Base-by-base conservation (phyloP, 2,329 filamentous ascomycete genomes). In the Metarhizium anisopliae region DNA sequence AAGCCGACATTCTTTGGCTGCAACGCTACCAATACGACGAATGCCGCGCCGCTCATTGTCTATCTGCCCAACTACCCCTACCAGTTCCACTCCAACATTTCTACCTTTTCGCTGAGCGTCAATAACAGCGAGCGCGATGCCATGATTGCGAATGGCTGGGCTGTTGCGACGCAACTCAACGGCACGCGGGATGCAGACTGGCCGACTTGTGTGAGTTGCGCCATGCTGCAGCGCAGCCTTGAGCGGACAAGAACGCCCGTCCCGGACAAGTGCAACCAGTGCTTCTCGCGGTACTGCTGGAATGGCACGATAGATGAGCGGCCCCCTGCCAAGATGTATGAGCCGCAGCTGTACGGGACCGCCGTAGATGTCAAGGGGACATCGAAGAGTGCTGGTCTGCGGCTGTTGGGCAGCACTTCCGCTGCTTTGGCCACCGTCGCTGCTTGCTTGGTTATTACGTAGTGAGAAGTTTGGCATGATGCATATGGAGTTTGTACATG, bases 231-330 rank as follows among this genome's bases (percentile, higher is more conserved):
- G 54, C 82, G 93, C 58, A 90, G 86, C 61, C 81, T 94, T 61
- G 77, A 83, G 59, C 81, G 90, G 52, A 92, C 89, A 0, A 76
- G 78, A 20, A 87, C 86, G 0, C 60, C 73, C 0, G 77, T 92
- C 1, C 92, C 93, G 0, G 76, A 80, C 0, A 82, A 81, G 8
- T 99, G 94, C 74, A 76, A 73, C 45, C 65, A 78, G 51, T 99
- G 94, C 74, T 96, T 96, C 71, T 62, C 75, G 13, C 71, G 76
- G 25, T 96, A 96, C 74, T 99, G 94, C 80, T 99, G 94, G 93
- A 83, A 96, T 68, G 94, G 94, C 20, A 89, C 82, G 20, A 57
- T 71, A 35, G 68, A 68, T 18, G 67, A 68, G 47, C 47, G 53
- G 7, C 47, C 49, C 5, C 47, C 47, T 16, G 29, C 25, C 5